These are phyloP conservation scores for Neostapfia colusana DNA, from an alignment of 176 grass and related monocot species.

Conservation along the genomic window DNA sequence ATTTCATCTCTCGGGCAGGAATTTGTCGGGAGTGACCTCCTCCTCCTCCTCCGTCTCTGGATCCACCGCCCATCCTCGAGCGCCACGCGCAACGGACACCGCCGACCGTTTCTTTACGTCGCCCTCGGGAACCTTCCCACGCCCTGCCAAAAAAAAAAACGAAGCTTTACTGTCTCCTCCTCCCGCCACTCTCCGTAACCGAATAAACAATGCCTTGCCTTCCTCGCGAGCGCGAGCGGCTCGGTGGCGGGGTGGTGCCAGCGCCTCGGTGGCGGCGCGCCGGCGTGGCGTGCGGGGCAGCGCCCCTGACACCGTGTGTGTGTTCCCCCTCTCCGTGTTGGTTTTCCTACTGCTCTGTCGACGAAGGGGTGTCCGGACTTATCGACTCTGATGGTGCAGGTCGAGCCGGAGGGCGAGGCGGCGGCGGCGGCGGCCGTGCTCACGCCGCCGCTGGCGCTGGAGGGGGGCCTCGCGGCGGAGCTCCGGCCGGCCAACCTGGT, in stretches of 20 bases:
- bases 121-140: conserved; percentile 15
- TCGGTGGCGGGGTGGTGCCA: too few species aligned
- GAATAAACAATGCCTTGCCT: too few species aligned
- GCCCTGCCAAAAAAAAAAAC: background rate
- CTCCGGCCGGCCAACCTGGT: conserved; percentile 57
- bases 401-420: conserved; percentile 32
- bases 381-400: conserved; percentile 21
- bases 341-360: background rate
- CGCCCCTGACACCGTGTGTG: too few species aligned
- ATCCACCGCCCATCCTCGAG: background rate
- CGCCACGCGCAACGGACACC: background rate
- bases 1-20: too few species aligned
- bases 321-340: too few species aligned
- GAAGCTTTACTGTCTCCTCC: background rate
- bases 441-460: conserved; percentile 70
- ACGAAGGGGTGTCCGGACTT: background rate
- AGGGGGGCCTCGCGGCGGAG: conserved; percentile 73
- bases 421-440: conserved; percentile 38
- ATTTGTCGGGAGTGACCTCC: background rate
- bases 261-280: too few species aligned
- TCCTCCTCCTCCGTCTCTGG: background rate
- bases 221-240: too few species aligned
- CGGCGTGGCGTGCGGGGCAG: too few species aligned
- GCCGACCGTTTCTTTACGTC: background rate
- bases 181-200: background rate